Percentiles rank a stretch among this genome's conserved stretches.
Evolutionary conservation across 768 basidiomycete genomes (phyloP).

Genomic region (Psilocybe tampanensis): DNA sequence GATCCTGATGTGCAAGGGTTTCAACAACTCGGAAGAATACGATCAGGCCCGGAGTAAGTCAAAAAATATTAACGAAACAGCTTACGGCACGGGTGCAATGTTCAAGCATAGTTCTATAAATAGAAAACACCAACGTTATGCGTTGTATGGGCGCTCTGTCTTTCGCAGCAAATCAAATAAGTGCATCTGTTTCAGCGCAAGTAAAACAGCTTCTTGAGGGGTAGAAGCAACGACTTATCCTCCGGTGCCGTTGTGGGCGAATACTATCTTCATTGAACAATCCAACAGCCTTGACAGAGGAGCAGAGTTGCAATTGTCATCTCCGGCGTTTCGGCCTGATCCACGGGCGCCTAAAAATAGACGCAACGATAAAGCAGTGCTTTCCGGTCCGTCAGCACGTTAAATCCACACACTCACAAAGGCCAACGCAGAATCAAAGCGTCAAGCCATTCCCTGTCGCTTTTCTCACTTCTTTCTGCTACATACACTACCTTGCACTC

Average conservation of each 20-base stretch:
- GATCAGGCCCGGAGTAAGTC: neutral
- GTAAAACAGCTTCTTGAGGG: no score
- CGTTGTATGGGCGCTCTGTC: neutral
- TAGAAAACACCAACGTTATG: neutral
- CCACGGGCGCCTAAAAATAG: neutral
- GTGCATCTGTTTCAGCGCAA: no score
- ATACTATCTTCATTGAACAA: neutral
- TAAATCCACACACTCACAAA: neutral
- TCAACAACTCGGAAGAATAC: neutral
- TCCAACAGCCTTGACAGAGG: neutral
- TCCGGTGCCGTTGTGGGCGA: neutral
- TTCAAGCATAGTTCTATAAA: neutral
- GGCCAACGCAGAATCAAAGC: neutral
- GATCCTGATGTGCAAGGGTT: neutral
- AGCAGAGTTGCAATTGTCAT: neutral
- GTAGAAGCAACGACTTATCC: neutral
- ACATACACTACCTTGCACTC: neutral
- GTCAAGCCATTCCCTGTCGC: neutral
- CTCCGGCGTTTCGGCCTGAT: neutral
- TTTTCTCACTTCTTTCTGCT: neutral
- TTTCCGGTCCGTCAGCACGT: neutral
- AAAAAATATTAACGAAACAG: neutral
- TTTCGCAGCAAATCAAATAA: neutral
- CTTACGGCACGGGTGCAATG: neutral
- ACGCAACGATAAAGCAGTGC: neutral